Conservation (phyloP, 2,329 filamentous ascomycete genomes). For the Mariannaea sp. region DNA sequence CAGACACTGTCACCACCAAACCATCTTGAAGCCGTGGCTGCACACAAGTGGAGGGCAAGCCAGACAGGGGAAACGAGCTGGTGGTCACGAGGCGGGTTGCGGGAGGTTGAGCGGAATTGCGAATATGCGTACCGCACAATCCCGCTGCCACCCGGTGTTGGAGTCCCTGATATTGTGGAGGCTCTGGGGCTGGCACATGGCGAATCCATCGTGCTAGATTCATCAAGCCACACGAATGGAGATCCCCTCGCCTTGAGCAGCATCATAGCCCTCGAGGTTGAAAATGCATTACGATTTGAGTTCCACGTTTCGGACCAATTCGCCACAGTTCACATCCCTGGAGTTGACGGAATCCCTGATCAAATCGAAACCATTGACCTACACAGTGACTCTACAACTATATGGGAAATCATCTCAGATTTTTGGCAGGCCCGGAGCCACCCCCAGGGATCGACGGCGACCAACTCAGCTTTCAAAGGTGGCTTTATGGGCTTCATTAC, state of each 20-base stretch:
- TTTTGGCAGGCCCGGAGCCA: constrained; percentile 45
- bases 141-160: constrained; percentile 50
- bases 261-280: constrained; percentile 71
- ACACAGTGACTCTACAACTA: constrained; percentile 39
- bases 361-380: constrained; percentile 28
- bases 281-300: constrained; percentile 60
- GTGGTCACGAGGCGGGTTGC: constrained; percentile 23
- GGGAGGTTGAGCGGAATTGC: constrained; percentile 20
- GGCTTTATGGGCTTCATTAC: constrained; percentile 85
- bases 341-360: neutral
- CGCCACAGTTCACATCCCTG: constrained; percentile 37
- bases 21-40: constrained; percentile 30
- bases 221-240: constrained; percentile 57
- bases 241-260: constrained; percentile 62
- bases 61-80: constrained; percentile 2
- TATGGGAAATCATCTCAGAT: constrained; percentile 58
- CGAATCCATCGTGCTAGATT: constrained; percentile 64
- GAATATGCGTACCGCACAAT: constrained; percentile 50
- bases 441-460: constrained; percentile 25
- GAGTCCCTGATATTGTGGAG: constrained; percentile 61
- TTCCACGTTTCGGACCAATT: constrained; percentile 57
- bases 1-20: constrained; percentile 35
- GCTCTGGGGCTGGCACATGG: constrained; percentile 46
- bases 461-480: constrained; percentile 68
- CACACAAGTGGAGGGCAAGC: constrained; percentile 12